Evolutionary conservation across 2,329 filamentous ascomycete species (phyloP).

Genomic region (Didymella segeticola): DNA sequence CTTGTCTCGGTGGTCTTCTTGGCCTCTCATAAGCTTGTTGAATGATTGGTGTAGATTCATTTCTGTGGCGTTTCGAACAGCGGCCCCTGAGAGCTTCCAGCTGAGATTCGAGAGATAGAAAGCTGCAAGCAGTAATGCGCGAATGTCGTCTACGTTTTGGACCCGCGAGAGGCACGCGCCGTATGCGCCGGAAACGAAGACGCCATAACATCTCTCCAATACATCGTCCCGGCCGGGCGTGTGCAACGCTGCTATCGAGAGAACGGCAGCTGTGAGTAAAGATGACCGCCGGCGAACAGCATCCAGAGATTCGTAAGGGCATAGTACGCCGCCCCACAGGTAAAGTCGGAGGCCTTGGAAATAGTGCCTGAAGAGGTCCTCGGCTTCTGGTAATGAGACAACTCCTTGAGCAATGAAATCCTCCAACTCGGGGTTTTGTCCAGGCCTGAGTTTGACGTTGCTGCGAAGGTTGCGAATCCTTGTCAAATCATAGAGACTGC

Average conservation of each 20-base stretch:
- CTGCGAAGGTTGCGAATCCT: conserved; percentile 43
- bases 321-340: conserved; percentile 44
- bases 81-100: conserved; percentile 50
- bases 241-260: conserved; percentile 41
- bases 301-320: conserved; percentile 39
- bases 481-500: conserved; percentile 44
- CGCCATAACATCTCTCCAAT: conserved; percentile 42
- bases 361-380: conserved; percentile 40
- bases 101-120: conserved; percentile 52
- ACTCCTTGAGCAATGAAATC: conserved; percentile 45
- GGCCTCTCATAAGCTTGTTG: conserved; percentile 44
- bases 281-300: conserved; percentile 39
- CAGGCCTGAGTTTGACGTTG: conserved; percentile 31
- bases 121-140: conserved; percentile 49
- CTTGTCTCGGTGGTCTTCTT: conserved; percentile 44
- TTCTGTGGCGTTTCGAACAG: conserved; percentile 50
- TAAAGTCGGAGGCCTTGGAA: conserved; percentile 41
- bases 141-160: conserved; percentile 49
- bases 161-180: conserved; percentile 43
- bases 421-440: conserved; percentile 34
- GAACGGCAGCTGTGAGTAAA: conserved; percentile 41
- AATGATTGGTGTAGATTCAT: conserved; percentile 51
- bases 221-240: conserved; percentile 36
- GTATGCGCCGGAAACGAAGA: conserved; percentile 43
- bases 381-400: conserved; percentile 34